Evolutionary conservation across 1,139 yeast genomes (phyloP), one percentile per base, ranked within the genome.

Genomic region (Pneumocystis canis): DNA sequence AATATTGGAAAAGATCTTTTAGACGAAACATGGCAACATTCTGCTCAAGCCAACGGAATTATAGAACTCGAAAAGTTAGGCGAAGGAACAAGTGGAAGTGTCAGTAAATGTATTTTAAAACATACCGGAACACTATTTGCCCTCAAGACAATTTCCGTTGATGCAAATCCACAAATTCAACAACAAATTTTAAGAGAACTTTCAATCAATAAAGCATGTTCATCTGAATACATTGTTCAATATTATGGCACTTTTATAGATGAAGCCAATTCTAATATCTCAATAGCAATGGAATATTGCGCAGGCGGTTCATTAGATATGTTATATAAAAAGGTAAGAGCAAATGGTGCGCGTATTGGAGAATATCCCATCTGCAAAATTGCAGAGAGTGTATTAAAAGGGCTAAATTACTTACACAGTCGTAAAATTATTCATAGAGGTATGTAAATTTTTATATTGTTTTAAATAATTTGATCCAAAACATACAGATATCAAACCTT

Each of bases 251-350:
- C 96, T 65, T 92, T 88, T 71, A 77, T 88, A 69, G 83, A 87
- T 68, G 89, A 84, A 69, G 81, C 82, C 65, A 83, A 81, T 67
- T 87, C 89, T 41, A 83, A 88, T 71, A 89, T 92, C 59, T 83
- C 81, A 70, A 92, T 92, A 41, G 90, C 96, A 58, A 92, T 92
- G 97, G 98, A 92, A 73, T 92, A 82, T 73, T 92, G 95, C 89
- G 96, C 90, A 35, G 97, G 97, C 0, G 82, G 83, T 59, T 87
- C 96, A 2, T 75, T 92, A 64, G 97, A 92, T 71, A 89, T 96
- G 1, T 84, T 90, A n/a, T 89, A 90, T 75, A 85, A 86, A 68
- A 78, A 78, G 61, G 81, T 84, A 62, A 76, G 79, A 65, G 69
- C 73, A 7, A 78, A 88, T 63, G 88, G 89, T 25, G 95, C 95